A percentile compares a stretch with the other conserved stretches of the same genome.
Conservation (phyloP, 2,329 filamentous ascomycete genomes). For the Nemania diffusa region DNA sequence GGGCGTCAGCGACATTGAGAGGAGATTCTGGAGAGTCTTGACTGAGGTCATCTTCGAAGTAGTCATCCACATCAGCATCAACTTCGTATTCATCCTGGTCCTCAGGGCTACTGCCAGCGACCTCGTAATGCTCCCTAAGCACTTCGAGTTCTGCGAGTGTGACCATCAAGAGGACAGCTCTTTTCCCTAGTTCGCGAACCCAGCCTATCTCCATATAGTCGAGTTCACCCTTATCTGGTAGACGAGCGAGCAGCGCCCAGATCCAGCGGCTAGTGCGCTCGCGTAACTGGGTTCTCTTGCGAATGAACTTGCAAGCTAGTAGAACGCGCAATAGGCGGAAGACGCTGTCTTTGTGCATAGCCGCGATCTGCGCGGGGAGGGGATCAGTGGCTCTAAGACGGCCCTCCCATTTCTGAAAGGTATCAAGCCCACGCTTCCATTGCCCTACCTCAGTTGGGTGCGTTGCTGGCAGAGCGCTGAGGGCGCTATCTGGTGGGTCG, state of each 20-base stretch:
- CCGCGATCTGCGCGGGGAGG: slow-evolving; percentile 66
- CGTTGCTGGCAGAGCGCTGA: slow-evolving; percentile 63
- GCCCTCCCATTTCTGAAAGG: slow-evolving; percentile 62
- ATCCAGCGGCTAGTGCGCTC: slow-evolving; percentile 82
- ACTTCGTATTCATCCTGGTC: slow-evolving; percentile 51
- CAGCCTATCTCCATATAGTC: slow-evolving; percentile 79
- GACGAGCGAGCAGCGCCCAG: slow-evolving; percentile 81
- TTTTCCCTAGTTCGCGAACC: slow-evolving; percentile 82
- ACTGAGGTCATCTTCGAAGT: slow-evolving; percentile 46
- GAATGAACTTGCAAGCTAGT: slow-evolving; percentile 71
- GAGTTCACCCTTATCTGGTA: slow-evolving; percentile 79
- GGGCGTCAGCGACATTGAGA: slow-evolving; percentile 45
- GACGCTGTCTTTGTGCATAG: slow-evolving; percentile 74
- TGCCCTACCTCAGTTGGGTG: slow-evolving; percentile 66
- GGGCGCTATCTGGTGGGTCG: slow-evolving; percentile 62
- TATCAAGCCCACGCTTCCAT: slow-evolving; percentile 62
- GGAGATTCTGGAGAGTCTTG: too few species aligned
- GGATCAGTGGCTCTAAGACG: slow-evolving; percentile 66
- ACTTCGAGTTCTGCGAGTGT: slow-evolving; percentile 65
- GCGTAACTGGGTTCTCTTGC: slow-evolving; percentile 67
- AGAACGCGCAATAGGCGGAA: slow-evolving; percentile 74
- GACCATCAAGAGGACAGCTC: slow-evolving; percentile 71
- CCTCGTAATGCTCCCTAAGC: slow-evolving; percentile 55
- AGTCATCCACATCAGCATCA: slow-evolving; percentile 60
- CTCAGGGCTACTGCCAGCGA: slow-evolving; percentile 48